A percentile compares a stretch with the other conserved stretches of the same genome.
These are phyloP conservation scores for Rosa multiflora DNA, from an alignment of 306 rosid genomes.

Conservation along the genomic window DNA sequence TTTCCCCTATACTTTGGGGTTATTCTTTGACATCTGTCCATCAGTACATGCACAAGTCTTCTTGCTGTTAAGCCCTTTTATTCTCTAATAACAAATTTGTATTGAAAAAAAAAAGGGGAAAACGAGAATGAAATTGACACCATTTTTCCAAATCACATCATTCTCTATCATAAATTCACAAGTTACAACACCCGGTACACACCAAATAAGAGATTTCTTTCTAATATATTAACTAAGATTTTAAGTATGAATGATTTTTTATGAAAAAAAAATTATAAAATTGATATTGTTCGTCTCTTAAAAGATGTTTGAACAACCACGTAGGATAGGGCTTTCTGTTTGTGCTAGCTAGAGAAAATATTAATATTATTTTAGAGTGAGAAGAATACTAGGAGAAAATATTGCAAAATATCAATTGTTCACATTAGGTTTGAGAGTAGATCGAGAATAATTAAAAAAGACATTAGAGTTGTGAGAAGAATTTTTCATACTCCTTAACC, in stretches of 20 bases:
- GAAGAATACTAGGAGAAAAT: not conserved
- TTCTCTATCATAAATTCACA: too few relatives aligned
- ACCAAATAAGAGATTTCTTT: too few relatives aligned
- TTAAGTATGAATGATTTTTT: too few relatives aligned
- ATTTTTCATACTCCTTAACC: not conserved
- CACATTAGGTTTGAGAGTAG: not conserved
- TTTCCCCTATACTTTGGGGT: not conserved
- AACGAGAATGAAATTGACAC: not conserved
- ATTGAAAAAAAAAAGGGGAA: too few relatives aligned
- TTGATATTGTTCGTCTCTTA: not conserved
- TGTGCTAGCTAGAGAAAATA: not conserved
- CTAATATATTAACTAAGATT: too few relatives aligned
- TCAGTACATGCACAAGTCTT: not conserved
- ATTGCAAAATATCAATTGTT: not conserved
- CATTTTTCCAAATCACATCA: not conserved
- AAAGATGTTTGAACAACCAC: not conserved
- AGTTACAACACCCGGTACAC: too few relatives aligned
- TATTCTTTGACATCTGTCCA: not conserved
- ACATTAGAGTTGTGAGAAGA: not conserved
- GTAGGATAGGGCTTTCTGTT: not conserved
- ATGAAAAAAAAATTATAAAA: not conserved
- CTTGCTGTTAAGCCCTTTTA: not conserved
- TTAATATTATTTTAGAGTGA: not conserved
- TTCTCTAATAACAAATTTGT: not conserved
- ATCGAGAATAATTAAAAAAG: not conserved